Evolutionary conservation across 352 stramenopile genomes (phyloP), one percentile per base, ranked within the genome.

Genomic region (Globisporangium polare): DNA sequence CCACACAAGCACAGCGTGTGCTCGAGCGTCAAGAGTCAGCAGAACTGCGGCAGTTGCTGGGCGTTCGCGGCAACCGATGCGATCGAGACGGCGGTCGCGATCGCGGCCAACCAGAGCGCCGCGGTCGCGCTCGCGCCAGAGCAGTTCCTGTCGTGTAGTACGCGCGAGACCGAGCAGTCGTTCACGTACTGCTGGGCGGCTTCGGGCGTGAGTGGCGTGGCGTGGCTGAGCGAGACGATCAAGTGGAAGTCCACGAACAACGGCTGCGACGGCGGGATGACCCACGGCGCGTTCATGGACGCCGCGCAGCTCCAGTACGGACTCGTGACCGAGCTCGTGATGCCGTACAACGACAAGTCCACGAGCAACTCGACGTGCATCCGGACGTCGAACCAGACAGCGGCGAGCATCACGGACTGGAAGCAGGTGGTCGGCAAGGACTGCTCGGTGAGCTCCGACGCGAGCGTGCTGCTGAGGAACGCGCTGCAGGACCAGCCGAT

Each of bases 41-140:
- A 88, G 41, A 89, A 87, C 53, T 93, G 83, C 57, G 83, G 83
- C n/a, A 89, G 78, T 61, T 93, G 83, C 64, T 93, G 83, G 83
- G 80, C 83, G 2, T 93, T 93, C 35, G 83, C 81, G 15, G 83
- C 83, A 1, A 74, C 81, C 1, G 83, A 93, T 65, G 75, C 83
- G 24, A 93, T 93, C 35, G 83, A 93, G 60, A 90, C 83, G 18
- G 83, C 83, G 0, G 83, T 93, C 0, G 74, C 75, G 24, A 86
- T 91, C 54, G 75, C 79, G 0, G 77, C 82, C 17, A 85, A 89
- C 39, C 71, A 86, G 54, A 70, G 66, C 0, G 69, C 78, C 1
- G 77, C 77, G 0, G 79, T 92, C 26, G 78, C 83, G 24, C 72
- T 93, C 39, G 89, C 83, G 2, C 80, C 83, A n/a, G 80, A 93